A percentile compares a stretch with the other conserved stretches of the same genome.
These are phyloP conservation scores for Fusarium sp. DNA, from an alignment of 2,329 filamentous ascomycete species.

Conservation along the genomic window DNA sequence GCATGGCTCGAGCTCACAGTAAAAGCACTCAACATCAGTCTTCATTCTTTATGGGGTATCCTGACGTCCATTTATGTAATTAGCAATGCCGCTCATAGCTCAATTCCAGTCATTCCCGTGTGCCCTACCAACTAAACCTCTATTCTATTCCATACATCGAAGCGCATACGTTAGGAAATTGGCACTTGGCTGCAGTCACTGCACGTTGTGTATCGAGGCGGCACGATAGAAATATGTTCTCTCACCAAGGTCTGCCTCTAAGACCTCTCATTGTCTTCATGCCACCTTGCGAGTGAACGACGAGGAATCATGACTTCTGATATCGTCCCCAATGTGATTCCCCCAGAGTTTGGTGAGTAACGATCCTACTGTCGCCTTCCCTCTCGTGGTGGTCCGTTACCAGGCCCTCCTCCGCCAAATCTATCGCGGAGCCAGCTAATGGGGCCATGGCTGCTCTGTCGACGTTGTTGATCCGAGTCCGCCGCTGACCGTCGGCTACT, in stretches of 20 bases:
- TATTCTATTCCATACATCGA: slow-evolving; percentile 37
- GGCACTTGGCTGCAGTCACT: not conserved
- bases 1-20: not conserved
- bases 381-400: slow-evolving; percentile 44
- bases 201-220: not conserved
- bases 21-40: slow-evolving; percentile 3
- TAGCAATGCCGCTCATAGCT: slow-evolving; percentile 31
- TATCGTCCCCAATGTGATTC: not conserved
- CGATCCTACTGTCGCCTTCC: slow-evolving; percentile 42
- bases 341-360: slow-evolving; percentile 14
- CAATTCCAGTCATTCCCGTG: slow-evolving; percentile 7
- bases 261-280: not conserved
- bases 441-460: slow-evolving; percentile 49
- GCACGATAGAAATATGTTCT: not conserved
- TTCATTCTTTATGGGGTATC: slow-evolving; percentile 31
- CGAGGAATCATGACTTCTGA: not conserved
- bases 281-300: not conserved
- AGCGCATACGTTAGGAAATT: not conserved
- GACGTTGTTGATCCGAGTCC: slow-evolving; percentile 45
- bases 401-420: slow-evolving; percentile 48
- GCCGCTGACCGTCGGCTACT: slow-evolving; percentile 45
- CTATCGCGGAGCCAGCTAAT: slow-evolving; percentile 57
- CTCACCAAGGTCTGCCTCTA: not conserved
- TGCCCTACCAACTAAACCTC: slow-evolving; percentile 4
- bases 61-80: slow-evolving; percentile 31